Base-by-base conservation (phyloP, 2,329 filamentous ascomycete genomes). In the Apiospora sp. region DNA sequence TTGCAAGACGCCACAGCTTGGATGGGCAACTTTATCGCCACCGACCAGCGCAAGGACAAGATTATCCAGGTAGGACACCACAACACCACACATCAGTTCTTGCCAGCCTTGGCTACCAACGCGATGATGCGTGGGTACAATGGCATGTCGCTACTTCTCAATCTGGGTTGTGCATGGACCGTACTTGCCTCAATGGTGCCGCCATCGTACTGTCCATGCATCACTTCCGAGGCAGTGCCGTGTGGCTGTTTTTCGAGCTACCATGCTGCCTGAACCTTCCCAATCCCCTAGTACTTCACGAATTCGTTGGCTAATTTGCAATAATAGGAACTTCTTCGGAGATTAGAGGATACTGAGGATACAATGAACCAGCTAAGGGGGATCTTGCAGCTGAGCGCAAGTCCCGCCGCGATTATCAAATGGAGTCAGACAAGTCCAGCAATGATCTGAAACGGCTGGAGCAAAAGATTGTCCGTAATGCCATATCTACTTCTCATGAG, bases 361-460 rank as follows among this genome's bases (percentile, higher is more conserved):
- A 68, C 72, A 61, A 69, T 72, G 41, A 24, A 61, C n/a, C 73
- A 72, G 49, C 73, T 74, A 22, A 69, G 43, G 30, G 72, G 16
- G 72, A 73, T 37, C 67, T 73, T 19, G 54, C 68, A 27, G 72
- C 72, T 34, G 72, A 73, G 58, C 72, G 69, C 41, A 72, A 73
- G 49, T 72, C 71, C n/a, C 72, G 72, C n/a, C 70, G 70, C 68
- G 71, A 68, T 30, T 73, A 72, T 54, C 72, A 74, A 51, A 71
- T 72, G 71, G 71, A 74, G 30, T 64, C 71, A 8, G 71, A 72
- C 27, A 61, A 41, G 37, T 71, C 71, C 49, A 51, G 71, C 41
- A 44, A 49, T 16, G 24, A 46, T 30, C 19, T 69, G 14, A 30
- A 69, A 27, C 68, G 54, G 49, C 34, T 74, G 6, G 69, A 74